Evolutionary conservation across 192 early-diverging fungal species (phyloP).

Genomic region (Backusella mclennaniae): DNA sequence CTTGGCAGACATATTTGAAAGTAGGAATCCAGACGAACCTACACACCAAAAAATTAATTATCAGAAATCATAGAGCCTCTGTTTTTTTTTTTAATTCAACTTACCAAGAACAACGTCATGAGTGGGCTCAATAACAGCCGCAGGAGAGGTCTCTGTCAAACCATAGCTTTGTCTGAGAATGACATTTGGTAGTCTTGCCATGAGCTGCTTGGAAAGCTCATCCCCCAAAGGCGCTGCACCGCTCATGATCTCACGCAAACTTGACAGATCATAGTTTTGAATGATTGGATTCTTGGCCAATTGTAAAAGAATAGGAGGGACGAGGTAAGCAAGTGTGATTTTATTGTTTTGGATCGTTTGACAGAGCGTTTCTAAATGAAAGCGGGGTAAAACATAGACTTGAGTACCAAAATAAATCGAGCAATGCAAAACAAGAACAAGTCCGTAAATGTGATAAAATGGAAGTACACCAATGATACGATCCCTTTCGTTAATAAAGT

Average conservation of each 20-base stretch:
- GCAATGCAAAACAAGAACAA: slow-evolving; percentile 29
- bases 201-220: slow-evolving; percentile 44
- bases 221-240: slow-evolving; percentile 67
- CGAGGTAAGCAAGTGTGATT: slow-evolving; percentile 74
- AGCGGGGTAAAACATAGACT: slow-evolving; percentile 60
- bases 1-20: slow-evolving; percentile 72
- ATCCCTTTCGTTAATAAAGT: neutral
- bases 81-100: neutral
- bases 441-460: slow-evolving; percentile 22
- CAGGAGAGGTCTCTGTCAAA: slow-evolving; percentile 68
- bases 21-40: slow-evolving; percentile 65
- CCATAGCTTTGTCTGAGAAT: slow-evolving; percentile 69
- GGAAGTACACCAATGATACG: slow-evolving; percentile 25
- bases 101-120: slow-evolving; percentile 33
- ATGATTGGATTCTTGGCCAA: slow-evolving; percentile 65
- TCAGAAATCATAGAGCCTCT: too few relatives aligned
- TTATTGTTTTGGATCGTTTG: slow-evolving; percentile 72
- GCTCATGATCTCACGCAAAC: slow-evolving; percentile 45
- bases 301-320: slow-evolving; percentile 72
- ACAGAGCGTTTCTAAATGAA: slow-evolving; percentile 56
- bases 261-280: slow-evolving; percentile 62
- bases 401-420: slow-evolving; percentile 25
- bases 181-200: slow-evolving; percentile 13
- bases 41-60: neutral
- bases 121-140: slow-evolving; percentile 34